Conservation (phyloP, 768 basidiomycete species). For the Rhodotorula taiwanensis region DNA sequence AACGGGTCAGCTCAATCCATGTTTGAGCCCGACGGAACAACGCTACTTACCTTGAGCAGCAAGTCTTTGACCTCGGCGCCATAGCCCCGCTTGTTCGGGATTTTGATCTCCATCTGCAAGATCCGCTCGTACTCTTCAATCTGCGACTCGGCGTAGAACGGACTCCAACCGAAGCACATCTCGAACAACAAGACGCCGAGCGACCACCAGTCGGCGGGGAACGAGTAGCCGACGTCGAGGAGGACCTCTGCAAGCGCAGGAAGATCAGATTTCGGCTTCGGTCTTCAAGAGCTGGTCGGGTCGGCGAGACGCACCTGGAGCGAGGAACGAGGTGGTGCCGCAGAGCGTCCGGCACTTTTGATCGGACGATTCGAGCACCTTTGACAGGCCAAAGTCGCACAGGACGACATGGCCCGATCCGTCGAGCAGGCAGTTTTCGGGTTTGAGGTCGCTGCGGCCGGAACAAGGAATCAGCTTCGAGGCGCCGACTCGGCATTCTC, state of each 20-base stretch:
- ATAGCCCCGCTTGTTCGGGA: conserved; percentile 52
- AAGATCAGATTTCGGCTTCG: background rate
- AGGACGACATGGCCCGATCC: conserved; percentile 94
- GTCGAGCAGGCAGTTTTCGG: conserved; percentile 94
- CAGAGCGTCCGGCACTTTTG: conserved; percentile 91
- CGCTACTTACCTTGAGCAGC: conserved; percentile 63
- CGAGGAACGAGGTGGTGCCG: conserved; percentile 94
- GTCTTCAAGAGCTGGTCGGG: no score
- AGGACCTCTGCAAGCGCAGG: conserved; percentile 70
- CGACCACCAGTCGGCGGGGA: conserved; percentile 68
- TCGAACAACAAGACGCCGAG: conserved; percentile 67
- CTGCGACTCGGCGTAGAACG: conserved; percentile 95
- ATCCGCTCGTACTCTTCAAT: conserved; percentile 92
- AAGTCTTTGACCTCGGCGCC: conserved; percentile 24
- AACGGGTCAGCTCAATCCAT: background rate
- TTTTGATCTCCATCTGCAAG: conserved; percentile 86
- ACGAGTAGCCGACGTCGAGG: conserved; percentile 85
- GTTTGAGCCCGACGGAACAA: background rate
- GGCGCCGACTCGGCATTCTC: background rate
- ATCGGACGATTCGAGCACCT: conserved; percentile 62
- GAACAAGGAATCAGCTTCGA: background rate
- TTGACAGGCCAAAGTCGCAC: conserved; percentile 79
- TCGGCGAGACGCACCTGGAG: conserved; percentile 14
- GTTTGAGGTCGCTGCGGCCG: conserved; percentile 69
- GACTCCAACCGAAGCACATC: conserved; percentile 99